Base-by-base conservation (phyloP, 345 rosid genomes). In the Melastoma malabathricum region DNA sequence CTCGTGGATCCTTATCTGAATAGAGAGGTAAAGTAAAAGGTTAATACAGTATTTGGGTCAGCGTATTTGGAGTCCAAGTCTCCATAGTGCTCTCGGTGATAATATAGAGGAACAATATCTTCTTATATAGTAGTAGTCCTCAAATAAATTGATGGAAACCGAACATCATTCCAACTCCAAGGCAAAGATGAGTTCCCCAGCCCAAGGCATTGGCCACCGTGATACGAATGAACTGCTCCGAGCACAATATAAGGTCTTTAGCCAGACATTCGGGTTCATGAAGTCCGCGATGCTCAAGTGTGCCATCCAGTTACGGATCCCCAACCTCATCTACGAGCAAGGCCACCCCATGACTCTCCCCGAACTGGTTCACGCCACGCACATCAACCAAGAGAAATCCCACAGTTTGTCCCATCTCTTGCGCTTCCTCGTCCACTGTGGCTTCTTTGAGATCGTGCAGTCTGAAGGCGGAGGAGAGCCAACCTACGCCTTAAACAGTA, bases 261-360 rank as follows among this genome's bases (percentile, higher is more conserved):
- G 51, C 59, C 18, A 53, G 10, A 6, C 13, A 20, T 49, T 41
- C 43, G 43, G 15, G 53, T 68, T 34, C 48, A 55, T 70, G 14
- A 59, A 65, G 13, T 70, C 75, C 12, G 66, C 64, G 73, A 56
- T 73, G 3, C 22, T 80, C 1, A 72, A 70, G 53, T 51, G 73
- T 39, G 80, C 68, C 8, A 16, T 80, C 29, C 39, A 76, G 3
- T 44, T 80, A 7, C 51, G 64, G 29, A 72, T 80, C 44, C 75
- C 76, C 0, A 80, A 74, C 13, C 38, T 56, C 49, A 59, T 80
- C 66, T 68, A 74, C 46, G 45, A 9, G 25, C 76, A 74, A 25
- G 72, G 64, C 38, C 31, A 43, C 6, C 72, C 78, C 68, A 77
- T 77, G 59, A 56, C 62, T 4, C 50, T 60, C 3, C 25, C 60